phyloP scores from a whole-genome alignment of 202 grass and related monocot species.

The Elaeis oleifera region DNA sequence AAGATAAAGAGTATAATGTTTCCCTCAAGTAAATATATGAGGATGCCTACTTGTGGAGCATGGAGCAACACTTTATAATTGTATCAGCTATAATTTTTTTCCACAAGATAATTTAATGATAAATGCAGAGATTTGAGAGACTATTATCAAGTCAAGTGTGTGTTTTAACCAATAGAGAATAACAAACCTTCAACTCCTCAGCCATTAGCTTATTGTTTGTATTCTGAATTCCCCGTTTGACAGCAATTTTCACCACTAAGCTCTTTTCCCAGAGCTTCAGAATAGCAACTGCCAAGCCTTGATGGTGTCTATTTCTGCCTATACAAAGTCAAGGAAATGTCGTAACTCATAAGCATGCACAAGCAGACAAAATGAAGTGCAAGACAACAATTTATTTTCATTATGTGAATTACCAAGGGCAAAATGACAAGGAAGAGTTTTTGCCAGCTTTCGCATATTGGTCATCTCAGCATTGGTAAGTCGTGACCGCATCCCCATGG shows the following conservation, averaged over 20 bases:
- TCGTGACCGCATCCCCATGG: slow-evolving; percentile 63
- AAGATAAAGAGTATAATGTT: too few species aligned
- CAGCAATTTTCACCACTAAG: slow-evolving; percentile 81
- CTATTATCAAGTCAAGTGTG: too few species aligned
- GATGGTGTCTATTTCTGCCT: slow-evolving; percentile 86
- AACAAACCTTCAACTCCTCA: slow-evolving; percentile 58
- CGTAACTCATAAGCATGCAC: too few species aligned
- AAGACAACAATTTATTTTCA: too few species aligned
- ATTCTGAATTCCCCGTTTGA: slow-evolving; percentile 87
- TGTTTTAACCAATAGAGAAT: too few species aligned
- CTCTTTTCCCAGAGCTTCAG: slow-evolving; percentile 94
- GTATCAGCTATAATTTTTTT: too few species aligned
- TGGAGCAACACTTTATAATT: too few species aligned
- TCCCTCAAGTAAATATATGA: too few species aligned
- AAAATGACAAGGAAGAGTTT: slow-evolving; percentile 85
- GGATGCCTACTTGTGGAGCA: too few species aligned
- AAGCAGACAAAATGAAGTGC: too few species aligned
- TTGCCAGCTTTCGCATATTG: slow-evolving; percentile 72
- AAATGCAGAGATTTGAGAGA: too few species aligned
- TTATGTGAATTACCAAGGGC: slow-evolving; percentile 50
- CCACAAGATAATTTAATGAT: too few species aligned
- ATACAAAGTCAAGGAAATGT: slow-evolving; percentile 16
- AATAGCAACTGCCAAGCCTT: slow-evolving; percentile 77
- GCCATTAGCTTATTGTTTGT: slow-evolving; percentile 86
- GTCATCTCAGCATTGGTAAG: slow-evolving; percentile 88